Evolutionary conservation across 805 yeast species (phyloP), one percentile per base, ranked within the genome.

Genomic region (Saccharomycodes ludwigii): DNA sequence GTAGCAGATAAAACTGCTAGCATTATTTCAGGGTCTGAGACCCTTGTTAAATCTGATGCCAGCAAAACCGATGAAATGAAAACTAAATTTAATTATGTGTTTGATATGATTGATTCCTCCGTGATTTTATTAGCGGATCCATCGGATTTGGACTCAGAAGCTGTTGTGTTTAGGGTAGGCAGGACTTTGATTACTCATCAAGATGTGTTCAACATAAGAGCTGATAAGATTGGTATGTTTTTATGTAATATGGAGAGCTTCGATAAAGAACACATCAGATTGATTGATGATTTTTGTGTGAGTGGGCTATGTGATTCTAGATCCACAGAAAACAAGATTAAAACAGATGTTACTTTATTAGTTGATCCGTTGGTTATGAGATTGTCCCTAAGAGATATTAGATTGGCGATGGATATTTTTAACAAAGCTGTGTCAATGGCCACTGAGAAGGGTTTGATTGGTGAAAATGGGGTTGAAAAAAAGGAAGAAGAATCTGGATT

Each of bases 281-380:
- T 91, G 18, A 64, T 91, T 37, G 96, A 91, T 52, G 95, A 91
- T 44, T 91, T 88, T 53, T 79, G 94, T 1, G 58, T 84, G 2
- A 73, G 85, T 1, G 64, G 81, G 34, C 71, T 83, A 0, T 57
- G 80, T 34, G 64, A 70, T 6, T 62, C 84, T 27, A 77, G 77
- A 4, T 73, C 93, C 0, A 68, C 76, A 1, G 48, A 64, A 0
- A 67, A 70, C 1, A 69, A 69, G 14, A 63, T 68, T 30, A 48
- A 83, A 31, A 76, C 94, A 0, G 61, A 66, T 21, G 65, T 85
- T 8, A 76, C 76, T 34, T 64, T 77, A 6, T 69, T 84, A 1
- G 64, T 86, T 19, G 96, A 88, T 36, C 91, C 93, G 0, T 51
- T 91, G 23, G 56, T 88, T 12, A 53, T 88, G 54, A 66, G 97